Evolutionary conservation across 2,329 filamentous ascomycete genomes (phyloP), one percentile per base, ranked within the genome.

Genomic region (Cercospora sojina): DNA sequence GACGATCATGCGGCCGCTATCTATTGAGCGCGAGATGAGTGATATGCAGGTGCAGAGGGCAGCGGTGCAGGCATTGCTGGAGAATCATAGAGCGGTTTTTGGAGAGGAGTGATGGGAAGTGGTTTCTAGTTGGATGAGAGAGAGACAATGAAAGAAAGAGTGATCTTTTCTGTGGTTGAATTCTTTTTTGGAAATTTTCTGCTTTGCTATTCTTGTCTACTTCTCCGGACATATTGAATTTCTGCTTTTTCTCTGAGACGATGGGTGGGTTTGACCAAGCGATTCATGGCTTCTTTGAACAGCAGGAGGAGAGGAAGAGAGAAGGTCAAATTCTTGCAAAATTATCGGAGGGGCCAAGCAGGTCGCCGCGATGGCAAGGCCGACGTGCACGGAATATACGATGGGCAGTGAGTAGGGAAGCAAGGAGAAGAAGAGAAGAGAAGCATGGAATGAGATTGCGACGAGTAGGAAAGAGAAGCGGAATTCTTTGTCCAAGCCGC

Each of bases 31-130:
- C 68, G 95, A 99, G 79, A 96, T 99, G 88, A 94, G 90, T 31
- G 95, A 99, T 77, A 96, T 97, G 84, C 91, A 95, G 77, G 87
- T 90, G 73, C 97, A 98, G 85, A 96, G 97, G 73, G 85, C 90
- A 70, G 92, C 92, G 5, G 90, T 98, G 71, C 93, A 97, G 80
- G 96, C 95, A 74, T 84, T 99, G 76, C 90, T 98, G 71, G 94
- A 98, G 78, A 91, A 97, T 78, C 93, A 91, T 77, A 87, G 92
- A 74, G 87, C 85, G 72, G 91, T 97, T 67, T 98, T 97, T 57
- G 60, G 23, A 41, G 60, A 63, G 23, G 60, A 63, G 60, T 63
- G 35, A 31, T 31, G 18, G 18, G 20, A 31, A 31, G 16, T 23
- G n/a, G 51, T 23, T 55, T 55, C 13, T 29, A 56, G 29, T 56